These are phyloP conservation scores for Lodderomyces orthopsilosis DNA, from an alignment of 1,139 yeast species.

Conservation along the genomic window DNA sequence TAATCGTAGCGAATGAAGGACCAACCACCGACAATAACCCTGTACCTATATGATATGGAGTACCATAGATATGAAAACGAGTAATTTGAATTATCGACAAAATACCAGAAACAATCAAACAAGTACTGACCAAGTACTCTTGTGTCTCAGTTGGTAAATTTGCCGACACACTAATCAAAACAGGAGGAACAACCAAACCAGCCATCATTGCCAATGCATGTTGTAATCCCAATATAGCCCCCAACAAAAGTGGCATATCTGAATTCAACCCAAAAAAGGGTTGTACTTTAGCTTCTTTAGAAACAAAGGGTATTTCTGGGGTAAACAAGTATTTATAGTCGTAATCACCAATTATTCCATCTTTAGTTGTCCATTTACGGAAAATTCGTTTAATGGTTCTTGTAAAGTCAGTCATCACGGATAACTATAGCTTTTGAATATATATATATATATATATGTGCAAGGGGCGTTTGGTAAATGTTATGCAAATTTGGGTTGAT, in stretches of 20 bases:
- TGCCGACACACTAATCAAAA: constrained; percentile 62
- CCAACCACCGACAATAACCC: constrained; percentile 89
- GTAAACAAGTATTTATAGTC: constrained; percentile 75
- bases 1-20: constrained; percentile 82
- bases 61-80: constrained; percentile 67
- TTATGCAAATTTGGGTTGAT: constrained; percentile 4
- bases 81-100: constrained; percentile 77
- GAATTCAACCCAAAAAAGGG: constrained; percentile 71
- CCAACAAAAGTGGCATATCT: constrained; percentile 75
- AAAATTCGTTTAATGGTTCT: constrained; percentile 21
- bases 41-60: constrained; percentile 78
- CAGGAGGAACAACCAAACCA: constrained; percentile 88
- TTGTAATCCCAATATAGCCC: constrained; percentile 77
- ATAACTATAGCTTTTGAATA: too few relatives aligned
- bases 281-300: constrained; percentile 48
- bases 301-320: constrained; percentile 70
- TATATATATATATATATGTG: too few relatives aligned
- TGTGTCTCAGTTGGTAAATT: constrained; percentile 48
- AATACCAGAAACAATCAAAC: constrained; percentile 73
- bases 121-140: constrained; percentile 74
- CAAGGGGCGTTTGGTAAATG: not conserved
- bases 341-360: constrained; percentile 80
- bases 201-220: constrained; percentile 90
- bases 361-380: constrained; percentile 60
- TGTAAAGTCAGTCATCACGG: constrained; percentile 13